Base-by-base conservation (phyloP, 2,329 filamentous ascomycete genomes). In the Fusarium newnesense region DNA sequence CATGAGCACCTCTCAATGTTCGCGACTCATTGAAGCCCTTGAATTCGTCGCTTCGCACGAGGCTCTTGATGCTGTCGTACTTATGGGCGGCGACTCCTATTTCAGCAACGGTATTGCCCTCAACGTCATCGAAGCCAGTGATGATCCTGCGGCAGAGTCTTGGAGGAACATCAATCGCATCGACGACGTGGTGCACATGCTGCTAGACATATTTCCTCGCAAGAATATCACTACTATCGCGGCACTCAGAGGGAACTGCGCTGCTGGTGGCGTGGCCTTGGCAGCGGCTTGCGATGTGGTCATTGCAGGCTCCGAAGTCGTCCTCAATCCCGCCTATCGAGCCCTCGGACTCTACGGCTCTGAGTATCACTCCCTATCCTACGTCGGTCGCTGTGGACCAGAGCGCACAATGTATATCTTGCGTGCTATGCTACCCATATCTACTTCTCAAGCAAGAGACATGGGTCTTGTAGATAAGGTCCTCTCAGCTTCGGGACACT, bases 101-200 rank as follows among this genome's bases (percentile, higher is more conserved):
- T 73, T 73, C 49, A 73, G 70, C 30, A 73, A 73, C 24, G 69
- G 69, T 5, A 73, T 73, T 7, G 69, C 69, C 5, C 70, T 73
- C 49, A 73, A 73, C 12, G 69, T 70, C 12, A 73, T 73, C 15
- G 70, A 73, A n/a, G 66, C 69, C 4, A 73, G 53, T 19, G 9
- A 37, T 7, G 69, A 70, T 21, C 52, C 65, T 4, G 67, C 70
- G 4, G 54, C 39, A 1, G 69, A 73, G 32, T 70, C 70, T 7
- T 73, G 70, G 70, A 37, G n/a, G 5, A 70, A 70, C n/a, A 70
- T 70, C 32, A 70, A 70, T 36, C 66, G 60, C n/a, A 70, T 70
- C 5, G 53, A 70, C 16, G 67, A 70, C 16, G 52, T 70, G 12
- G 66, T 70, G 15, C 47, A 60, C 2, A 49, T 34, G 15, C 32